Base-by-base conservation (phyloP, 1,139 yeast species). In the Lodderomyces parapsilosis region DNA sequence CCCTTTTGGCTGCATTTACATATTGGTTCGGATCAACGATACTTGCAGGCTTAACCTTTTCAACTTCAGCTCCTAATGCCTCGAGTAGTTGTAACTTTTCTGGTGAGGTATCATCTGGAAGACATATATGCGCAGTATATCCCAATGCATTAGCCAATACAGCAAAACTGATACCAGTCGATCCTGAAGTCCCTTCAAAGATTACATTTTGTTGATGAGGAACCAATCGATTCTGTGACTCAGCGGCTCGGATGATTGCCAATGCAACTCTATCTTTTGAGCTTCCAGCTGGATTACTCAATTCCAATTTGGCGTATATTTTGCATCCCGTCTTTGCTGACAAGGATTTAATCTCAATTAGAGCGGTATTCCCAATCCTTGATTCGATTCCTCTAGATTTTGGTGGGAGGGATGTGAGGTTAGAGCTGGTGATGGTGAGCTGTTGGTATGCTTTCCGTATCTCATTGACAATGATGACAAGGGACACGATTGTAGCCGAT, bases 211-310 rank as follows among this genome's bases (percentile, higher is more conserved):
- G 70, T 34, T 64, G 53, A 44, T 80, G 60, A 0, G 90, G 91
- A 7, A 66, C 60, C 35, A 91, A 60, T 11, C 69, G 60, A 0
- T 93, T 94, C 36, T 57, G 50, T 10, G 52, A 44, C 60, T 88
- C 96, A 43, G 87, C 86, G 15, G 78, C 78, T 43, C 79, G 66
- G 25, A 91, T 84, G 52, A 93, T 86, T 1, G 95, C 86, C 40
- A 88, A 71, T 1, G 98, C 99, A 33, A 93, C 96, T 43, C 99
- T 71, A 58, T 93, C 99, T 58, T 93, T 93, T 30, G 97, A 96
- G 40, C 96, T 86, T 0, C 98, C 98, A 17, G 95, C 99, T 0
- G 98, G 98, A 56, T 93, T 93, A 54, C 76, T 68, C 46, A 89
- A 67, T 62, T 93, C 99, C 48, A 91, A 65, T 59, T 93, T 93